A percentile compares a stretch with the other conserved stretches of the same genome.
Conservation (phyloP, 305 asterid genomes). For the Fraxinus paxiana region DNA sequence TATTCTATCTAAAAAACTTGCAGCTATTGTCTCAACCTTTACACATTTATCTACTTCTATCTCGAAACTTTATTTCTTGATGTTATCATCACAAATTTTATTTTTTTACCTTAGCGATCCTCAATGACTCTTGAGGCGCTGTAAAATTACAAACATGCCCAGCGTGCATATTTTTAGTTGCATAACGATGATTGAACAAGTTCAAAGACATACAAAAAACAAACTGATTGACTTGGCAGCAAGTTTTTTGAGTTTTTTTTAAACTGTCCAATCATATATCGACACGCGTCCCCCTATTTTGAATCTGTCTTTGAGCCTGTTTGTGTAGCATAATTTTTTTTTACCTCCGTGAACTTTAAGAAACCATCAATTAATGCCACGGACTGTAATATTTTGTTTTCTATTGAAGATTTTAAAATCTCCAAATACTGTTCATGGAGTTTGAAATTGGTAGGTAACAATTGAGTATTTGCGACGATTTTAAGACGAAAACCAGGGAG, state of each 20-base stretch:
- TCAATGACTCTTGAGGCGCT: not conserved
- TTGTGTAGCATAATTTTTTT: no score
- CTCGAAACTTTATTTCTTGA: not conserved
- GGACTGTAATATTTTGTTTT: not conserved
- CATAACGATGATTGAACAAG: no score
- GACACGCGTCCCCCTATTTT: no score
- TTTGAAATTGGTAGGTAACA: not conserved
- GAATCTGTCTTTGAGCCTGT: no score
- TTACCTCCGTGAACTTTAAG: no score
- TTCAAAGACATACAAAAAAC: no score
- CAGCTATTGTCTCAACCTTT: not conserved
- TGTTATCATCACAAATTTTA: not conserved
- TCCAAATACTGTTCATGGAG: not conserved
- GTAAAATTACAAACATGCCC: not conserved
- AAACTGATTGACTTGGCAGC: no score
- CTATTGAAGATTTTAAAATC: not conserved
- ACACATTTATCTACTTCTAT: not conserved
- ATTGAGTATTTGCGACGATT: not conserved
- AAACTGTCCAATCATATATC: no score
- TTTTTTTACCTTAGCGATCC: not conserved
- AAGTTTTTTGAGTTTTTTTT: no score
- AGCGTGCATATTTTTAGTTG: not conserved
- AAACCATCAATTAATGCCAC: not conserved
- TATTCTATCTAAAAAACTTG: not conserved
- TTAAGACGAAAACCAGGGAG: constrained; percentile 4